Evolutionary conservation across 768 basidiomycete species (phyloP), one percentile per base, ranked within the genome.

Genomic region (Tricholoma matsutake): DNA sequence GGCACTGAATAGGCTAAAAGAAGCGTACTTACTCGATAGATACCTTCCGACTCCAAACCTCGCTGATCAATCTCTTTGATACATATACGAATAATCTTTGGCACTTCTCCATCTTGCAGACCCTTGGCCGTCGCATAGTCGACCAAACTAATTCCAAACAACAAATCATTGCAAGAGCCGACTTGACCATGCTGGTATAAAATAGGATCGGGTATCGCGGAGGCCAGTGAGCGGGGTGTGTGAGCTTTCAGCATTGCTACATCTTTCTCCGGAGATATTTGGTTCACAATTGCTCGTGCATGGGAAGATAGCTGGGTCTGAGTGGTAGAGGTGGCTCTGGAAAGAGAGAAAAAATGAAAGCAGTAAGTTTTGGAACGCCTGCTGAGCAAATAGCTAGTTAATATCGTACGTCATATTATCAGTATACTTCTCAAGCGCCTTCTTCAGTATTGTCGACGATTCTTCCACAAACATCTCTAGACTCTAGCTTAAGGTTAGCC

Each of bases 121-220:
- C 84, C 84, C 63, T 93, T 85, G 8, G 91, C 82, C 39, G 89
- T 93, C 14, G 94, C 92, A 68, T 97, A 96, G 69, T 96, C 94
- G 41, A 89, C 87, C 60, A 97, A 75, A 65, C 85, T 88, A 64
- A 96, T 86, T 22, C 94, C 95, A 69, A 96, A 97, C 34, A 96
- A 91, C 25, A 97, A 75, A 72, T 96, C 94, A 56, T 83, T 84
- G 69, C 94, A 97, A 69, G 87, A 86, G 25, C 95, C 95, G 25
- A 96, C 89, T 62, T 82, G 79, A 59, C 84, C 88, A 69, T 91
- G 87, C 67, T 89, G 81, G 73, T 94, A 94, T 67, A 91, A 75
- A 37, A 87, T 80, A 11, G 86, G 87, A 61, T 86, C 86, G 16
- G 90, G 92, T 56, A 85, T 87, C 14, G 87, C 80, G 29, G 81